Base-by-base conservation (phyloP, 306 rosid genomes). In the Lathyrus sativus region DNA sequence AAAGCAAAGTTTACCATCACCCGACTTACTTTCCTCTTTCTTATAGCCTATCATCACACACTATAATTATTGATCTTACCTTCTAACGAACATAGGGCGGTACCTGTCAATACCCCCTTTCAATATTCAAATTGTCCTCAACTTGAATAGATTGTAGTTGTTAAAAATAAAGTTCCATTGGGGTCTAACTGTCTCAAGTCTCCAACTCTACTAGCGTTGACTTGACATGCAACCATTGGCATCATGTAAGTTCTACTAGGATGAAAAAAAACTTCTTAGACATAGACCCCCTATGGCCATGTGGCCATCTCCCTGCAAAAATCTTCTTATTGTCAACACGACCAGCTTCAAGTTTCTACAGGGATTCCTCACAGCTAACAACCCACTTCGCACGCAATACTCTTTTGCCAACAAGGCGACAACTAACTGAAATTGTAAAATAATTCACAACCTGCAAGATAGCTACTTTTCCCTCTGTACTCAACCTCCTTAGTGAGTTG, bases 251-350 rank as follows among this genome's bases (percentile, higher is more conserved):
- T n/a, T 14, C 50, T 18, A 14, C 19, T 46, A 46, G 53, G 53
- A 46, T 46, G 2, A 6, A 46, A 13, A 46, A 43, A 13, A 46
- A 46, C 2, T 14, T 4, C 22, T 46, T 6, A 46, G 4, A 46
- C 53, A 45, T 45, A 14, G 53, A n/a, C 19, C 9, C 18, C 22
- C 22, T 46, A 4, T 26, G 29, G 29, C 29, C 29, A 26, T 26
- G 53, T 46, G 53, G 53, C 22, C 22, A 14, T n/a, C 53, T 46
- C 53, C 53, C 53, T 46, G 53, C 53, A 46, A 46, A 46, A 46
- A 45, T n/a, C 18, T 13, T 45, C 9, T 6, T 43, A 43, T 12
- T 43, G 48, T 4, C 19, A 14, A 6, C 51, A 2, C 9, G 19
- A n/a, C 14, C 4, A 45, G 19, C 19, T 45, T 45, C 9, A 13